Evolutionary conservation across 2,329 filamentous ascomycete species (phyloP), one percentile per base, ranked within the genome.

Genomic region (Epichloe amarillans): DNA sequence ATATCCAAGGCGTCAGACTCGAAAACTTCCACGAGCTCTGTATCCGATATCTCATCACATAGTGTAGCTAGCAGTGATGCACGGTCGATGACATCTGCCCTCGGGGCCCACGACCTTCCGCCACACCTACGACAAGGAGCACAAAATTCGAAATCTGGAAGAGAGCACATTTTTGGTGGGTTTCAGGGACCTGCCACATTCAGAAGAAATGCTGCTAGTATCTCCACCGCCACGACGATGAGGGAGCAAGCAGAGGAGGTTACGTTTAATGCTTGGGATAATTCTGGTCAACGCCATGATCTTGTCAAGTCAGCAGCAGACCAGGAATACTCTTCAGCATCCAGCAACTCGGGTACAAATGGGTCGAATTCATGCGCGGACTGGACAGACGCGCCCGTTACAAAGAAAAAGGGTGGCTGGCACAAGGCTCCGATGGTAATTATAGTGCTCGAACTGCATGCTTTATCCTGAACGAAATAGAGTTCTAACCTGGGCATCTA

Each of bases 211-310:
- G 3, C 51, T 2, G 30, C 42, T 3, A 64, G 57, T 19, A 47
- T 64, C 4, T 65, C 63, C 3, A 66, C 63, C 1, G 64, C 64
- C 6, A 64, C 62, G 0, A 65, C 63, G 1, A 14, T 61, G 10
- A 58, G 60, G 1, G 53, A 57, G 26, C 51, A 50, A 2, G 49
- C 52, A 26, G 50, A 53, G 10, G 50, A 53, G 8, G 0, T 33
- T 42, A 0, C 21, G 5, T 67, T 54, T 55, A 67, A 65, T 30
- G 64, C 62, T 2, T 69, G 65, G 64, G 64, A 64, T 10, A 17
- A 57, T 1, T 50, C 39, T 4, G 66, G 66, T 0, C 53, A 51
- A 0, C 56, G 50, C 5, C 52, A 65, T 30, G 45, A 46, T 3
- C 50, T 23, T 1, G 26, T 52, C 39, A 66, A 66, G 50, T 50